Conservation (phyloP, 2,329 filamentous ascomycete species). For the Colletotrichum gloeosporioides region DNA sequence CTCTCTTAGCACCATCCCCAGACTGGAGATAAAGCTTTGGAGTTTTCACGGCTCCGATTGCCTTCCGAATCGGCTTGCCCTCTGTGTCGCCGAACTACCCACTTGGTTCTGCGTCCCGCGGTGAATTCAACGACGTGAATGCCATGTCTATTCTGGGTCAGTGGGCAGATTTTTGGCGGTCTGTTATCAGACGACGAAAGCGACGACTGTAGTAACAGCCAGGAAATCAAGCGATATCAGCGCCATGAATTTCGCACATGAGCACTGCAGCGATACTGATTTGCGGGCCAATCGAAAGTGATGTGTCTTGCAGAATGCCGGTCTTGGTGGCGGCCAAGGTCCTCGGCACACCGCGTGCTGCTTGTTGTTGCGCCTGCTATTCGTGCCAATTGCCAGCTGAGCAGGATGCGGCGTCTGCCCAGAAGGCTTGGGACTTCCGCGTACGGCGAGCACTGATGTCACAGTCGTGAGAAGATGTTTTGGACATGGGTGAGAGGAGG, state of each 20-base stretch:
- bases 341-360: not conserved
- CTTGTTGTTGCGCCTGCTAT: not conserved
- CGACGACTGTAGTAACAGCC: not conserved
- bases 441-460: not conserved
- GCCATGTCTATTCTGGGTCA: not conserved
- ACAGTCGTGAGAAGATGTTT: not conserved
- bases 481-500: not conserved
- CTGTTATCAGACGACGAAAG: not conserved
- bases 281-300: not conserved
- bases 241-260: not conserved
- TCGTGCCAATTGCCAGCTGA: not conserved
- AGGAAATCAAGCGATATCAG: not conserved
- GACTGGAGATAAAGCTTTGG: not conserved
- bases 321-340: not conserved
- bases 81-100: not conserved
- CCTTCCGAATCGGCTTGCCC: not conserved
- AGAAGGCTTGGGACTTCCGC: not conserved
- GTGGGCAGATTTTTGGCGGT: not conserved
- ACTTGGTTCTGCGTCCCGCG: not conserved
- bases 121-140: not conserved
- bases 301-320: not conserved
- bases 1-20: constrained; percentile 7
- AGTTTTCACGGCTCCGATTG: constrained; percentile 1
- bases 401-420: not conserved
- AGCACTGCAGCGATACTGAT: not conserved